These are phyloP conservation scores for Penicillium sp. DNA, from an alignment of 2,329 filamentous ascomycete species.

Conservation along the genomic window DNA sequence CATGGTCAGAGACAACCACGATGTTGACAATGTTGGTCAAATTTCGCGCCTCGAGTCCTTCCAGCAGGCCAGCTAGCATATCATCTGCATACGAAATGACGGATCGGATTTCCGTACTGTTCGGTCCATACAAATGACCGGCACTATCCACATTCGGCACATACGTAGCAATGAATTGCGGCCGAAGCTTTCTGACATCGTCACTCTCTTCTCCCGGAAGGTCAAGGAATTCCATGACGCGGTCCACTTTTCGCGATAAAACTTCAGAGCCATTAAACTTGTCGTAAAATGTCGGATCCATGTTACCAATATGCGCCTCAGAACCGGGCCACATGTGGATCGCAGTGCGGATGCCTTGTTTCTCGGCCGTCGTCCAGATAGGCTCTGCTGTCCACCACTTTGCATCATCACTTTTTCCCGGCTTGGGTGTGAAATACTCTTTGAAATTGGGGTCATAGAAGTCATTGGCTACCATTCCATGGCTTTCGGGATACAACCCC, in stretches of 20 bases:
- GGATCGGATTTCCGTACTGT: conserved; percentile 80
- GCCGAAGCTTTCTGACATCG: conserved; percentile 56
- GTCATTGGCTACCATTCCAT: conserved; percentile 88
- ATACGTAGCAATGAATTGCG: conserved; percentile 90
- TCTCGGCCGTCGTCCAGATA: conserved; percentile 89
- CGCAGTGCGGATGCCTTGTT: conserved; percentile 70
- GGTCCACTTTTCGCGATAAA: conserved; percentile 69
- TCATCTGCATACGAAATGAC: conserved; percentile 77
- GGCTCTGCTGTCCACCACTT: conserved; percentile 97
- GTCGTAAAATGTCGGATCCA: conserved; percentile 77
- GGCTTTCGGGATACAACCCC: conserved; percentile 84
- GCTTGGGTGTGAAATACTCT: conserved; percentile 83
- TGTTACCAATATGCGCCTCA: conserved; percentile 74
- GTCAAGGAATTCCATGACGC: conserved; percentile 80
- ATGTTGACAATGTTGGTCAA: conserved; percentile 87
- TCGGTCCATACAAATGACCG: conserved; percentile 85
- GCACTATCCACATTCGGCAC: conserved; percentile 87
- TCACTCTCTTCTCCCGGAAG: conserved; percentile 66
- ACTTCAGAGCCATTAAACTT: conserved; percentile 75
- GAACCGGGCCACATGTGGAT: conserved; percentile 99
- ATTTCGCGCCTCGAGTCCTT: conserved; percentile 74
- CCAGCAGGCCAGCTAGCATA: conserved; percentile 75
- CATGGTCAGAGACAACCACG: conserved; percentile 94
- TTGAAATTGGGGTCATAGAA: conserved; percentile 82
- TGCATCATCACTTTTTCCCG: conserved; percentile 67